A percentile compares a stretch with the other conserved stretches of the same genome.
These are phyloP conservation scores for Starmerella roubikii DNA, from an alignment of 805 yeast species.

Conservation along the genomic window DNA sequence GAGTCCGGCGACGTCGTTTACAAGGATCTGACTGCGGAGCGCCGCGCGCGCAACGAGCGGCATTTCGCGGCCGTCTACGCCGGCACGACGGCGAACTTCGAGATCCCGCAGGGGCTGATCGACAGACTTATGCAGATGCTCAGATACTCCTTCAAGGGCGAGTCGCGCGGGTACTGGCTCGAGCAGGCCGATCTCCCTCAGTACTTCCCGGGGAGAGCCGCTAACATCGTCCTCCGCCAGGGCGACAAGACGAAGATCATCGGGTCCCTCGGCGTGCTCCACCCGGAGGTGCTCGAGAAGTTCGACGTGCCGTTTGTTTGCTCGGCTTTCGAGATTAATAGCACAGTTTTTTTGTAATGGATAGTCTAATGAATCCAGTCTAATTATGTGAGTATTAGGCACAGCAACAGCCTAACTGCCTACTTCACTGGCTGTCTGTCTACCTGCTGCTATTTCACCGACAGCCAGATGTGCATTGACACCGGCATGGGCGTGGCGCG, in stretches of 20 bases:
- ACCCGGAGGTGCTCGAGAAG: constrained; percentile 77
- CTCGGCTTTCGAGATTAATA: constrained; percentile 76
- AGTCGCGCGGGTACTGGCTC: constrained; percentile 51
- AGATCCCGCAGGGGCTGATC: constrained; percentile 81
- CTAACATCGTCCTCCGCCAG: constrained; percentile 55
- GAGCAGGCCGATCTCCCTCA: constrained; percentile 34
- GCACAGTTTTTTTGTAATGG: constrained; percentile 48
- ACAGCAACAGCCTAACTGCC: no score
- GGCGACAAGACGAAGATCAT: constrained; percentile 16
- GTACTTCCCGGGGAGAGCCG: constrained; percentile 96
- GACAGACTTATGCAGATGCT: constrained; percentile 94
- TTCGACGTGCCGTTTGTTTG: constrained; percentile 92
- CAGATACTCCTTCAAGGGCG: constrained; percentile 64
- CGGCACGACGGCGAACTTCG: constrained; percentile 93
- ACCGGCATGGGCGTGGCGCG: no score
- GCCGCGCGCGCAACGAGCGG: constrained; percentile 84
- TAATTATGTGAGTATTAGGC: no score
- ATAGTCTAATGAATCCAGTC: neutral
- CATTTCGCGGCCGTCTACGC: constrained; percentile 90
- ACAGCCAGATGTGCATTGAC: no score
- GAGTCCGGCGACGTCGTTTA: constrained; percentile 91
- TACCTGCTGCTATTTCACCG: no score
- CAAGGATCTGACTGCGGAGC: constrained; percentile 65
- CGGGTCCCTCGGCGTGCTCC: constrained; percentile 87
- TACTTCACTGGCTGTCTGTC: no score